phyloP scores from a whole-genome alignment of 2,329 filamentous ascomycete genomes.

The Alternaria ventricosa region DNA sequence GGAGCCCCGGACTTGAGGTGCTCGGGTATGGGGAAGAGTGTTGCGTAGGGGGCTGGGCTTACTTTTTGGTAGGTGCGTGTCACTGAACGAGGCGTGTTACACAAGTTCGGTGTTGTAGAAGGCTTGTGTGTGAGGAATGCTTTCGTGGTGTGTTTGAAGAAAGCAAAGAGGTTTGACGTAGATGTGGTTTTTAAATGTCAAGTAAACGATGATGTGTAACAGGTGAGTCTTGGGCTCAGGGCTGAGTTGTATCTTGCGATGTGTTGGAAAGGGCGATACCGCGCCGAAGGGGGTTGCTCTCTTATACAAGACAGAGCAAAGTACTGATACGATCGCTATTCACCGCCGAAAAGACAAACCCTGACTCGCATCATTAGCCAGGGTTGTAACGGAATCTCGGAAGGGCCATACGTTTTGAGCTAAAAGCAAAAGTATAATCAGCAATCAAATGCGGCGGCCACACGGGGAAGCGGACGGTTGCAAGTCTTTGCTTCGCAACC shows the following conservation, averaged over 20 bases:
- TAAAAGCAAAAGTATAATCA: conserved; percentile 36
- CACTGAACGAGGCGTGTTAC: conserved; percentile 23
- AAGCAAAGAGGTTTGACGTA: conserved; percentile 14
- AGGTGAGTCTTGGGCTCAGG: conserved; percentile 3
- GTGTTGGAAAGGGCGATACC: conserved; percentile 13
- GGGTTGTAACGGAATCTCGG: conserved; percentile 13
- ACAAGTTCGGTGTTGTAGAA: conserved; percentile 11
- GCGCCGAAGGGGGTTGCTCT: conserved; percentile 25
- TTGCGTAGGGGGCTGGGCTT: conserved; percentile 42
- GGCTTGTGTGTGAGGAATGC: conserved; percentile 20
- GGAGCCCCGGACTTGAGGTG: conserved; percentile 31
- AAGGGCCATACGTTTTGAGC: conserved; percentile 29
- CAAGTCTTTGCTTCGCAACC: conserved; percentile 39
- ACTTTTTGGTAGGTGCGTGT: conserved; percentile 25
- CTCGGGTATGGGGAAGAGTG: conserved; percentile 25
- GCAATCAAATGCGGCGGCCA: conserved; percentile 25
- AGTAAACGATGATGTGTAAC: conserved; percentile 7
- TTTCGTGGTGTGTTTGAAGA: background rate
- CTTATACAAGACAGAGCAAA: conserved; percentile 30
- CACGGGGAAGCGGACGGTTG: conserved; percentile 40
- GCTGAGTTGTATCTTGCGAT: conserved; percentile 14
- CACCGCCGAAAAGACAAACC: conserved; percentile 25
- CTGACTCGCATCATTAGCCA: conserved; percentile 38
- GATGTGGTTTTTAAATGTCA: conserved; percentile 6
- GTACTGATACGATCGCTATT: conserved; percentile 12